These are phyloP conservation scores for Elsinoe necatrix DNA, from an alignment of 2,329 filamentous ascomycete genomes.

Conservation along the genomic window DNA sequence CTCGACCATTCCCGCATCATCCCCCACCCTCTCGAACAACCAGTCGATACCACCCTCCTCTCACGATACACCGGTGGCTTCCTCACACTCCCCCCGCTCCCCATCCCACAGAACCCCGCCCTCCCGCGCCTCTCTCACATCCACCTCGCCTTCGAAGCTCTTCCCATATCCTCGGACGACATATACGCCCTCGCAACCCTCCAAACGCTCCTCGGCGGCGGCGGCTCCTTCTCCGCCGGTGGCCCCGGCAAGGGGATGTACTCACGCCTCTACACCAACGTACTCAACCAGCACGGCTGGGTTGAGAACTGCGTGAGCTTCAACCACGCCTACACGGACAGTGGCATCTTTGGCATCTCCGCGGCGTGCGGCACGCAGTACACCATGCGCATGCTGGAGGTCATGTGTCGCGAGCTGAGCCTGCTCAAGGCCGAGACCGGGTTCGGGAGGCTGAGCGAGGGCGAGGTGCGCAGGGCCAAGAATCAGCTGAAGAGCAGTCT, in stretches of 20 bases:
- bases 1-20: slow-evolving; percentile 39
- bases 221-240: slow-evolving; percentile 92
- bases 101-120: slow-evolving; percentile 67
- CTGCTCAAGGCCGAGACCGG: slow-evolving; percentile 78
- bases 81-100: slow-evolving; percentile 71
- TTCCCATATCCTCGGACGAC: slow-evolving; percentile 81
- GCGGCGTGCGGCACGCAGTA: slow-evolving; percentile 73
- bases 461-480: slow-evolving; percentile 86
- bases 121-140: slow-evolving; percentile 81
- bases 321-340: slow-evolving; percentile 96
- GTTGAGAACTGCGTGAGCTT: slow-evolving; percentile 93
- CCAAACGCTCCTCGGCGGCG: slow-evolving; percentile 90
- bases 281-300: slow-evolving; percentile 95
- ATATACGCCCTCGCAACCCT: slow-evolving; percentile 95
- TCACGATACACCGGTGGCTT: slow-evolving; percentile 92
- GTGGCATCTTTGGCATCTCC: slow-evolving; percentile 88
- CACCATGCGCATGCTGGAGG: slow-evolving; percentile 78
- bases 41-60: slow-evolving; percentile 52
- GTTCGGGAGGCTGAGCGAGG: slow-evolving; percentile 59
- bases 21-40: slow-evolving; percentile 37
- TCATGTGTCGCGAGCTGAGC: slow-evolving; percentile 89
- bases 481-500: slow-evolving; percentile 86
- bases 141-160: slow-evolving; percentile 89
- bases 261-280: slow-evolving; percentile 92
- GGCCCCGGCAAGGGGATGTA: slow-evolving; percentile 99